Evolutionary conservation across 1,284 basidiomycete species (phyloP).

Genomic region (Grifola frondosa): DNA sequence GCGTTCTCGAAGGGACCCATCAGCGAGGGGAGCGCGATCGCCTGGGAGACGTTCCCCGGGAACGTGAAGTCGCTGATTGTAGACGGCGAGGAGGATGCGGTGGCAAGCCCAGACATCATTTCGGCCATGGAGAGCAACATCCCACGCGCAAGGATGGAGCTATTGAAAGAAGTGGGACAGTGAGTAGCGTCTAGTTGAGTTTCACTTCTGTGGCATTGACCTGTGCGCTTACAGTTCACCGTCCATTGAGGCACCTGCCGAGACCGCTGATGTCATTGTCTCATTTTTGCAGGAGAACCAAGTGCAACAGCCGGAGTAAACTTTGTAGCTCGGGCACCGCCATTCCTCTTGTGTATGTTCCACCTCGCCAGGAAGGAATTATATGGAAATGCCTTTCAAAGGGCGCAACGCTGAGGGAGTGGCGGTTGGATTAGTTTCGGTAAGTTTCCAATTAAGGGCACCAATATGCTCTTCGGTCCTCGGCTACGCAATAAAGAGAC

Average conservation of each 20-base stretch:
- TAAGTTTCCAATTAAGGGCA: no score
- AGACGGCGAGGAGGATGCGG: slow-evolving; percentile 8
- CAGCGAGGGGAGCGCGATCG: neutral
- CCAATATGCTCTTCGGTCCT: no score
- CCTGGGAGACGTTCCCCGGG: slow-evolving; percentile 8
- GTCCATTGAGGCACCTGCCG: slow-evolving; percentile 1
- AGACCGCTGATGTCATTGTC: slow-evolving; percentile 2
- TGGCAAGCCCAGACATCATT: neutral
- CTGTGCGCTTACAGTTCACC: neutral
- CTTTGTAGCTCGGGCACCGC: no score
- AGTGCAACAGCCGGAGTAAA: no score
- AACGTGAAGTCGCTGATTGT: slow-evolving; percentile 7
- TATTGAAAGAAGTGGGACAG: slow-evolving; percentile 2
- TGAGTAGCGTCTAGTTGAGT: slow-evolving; percentile 3
- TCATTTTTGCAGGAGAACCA: neutral
- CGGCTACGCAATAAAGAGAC: no score
- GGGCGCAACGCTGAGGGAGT: no score
- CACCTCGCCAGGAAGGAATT: no score
- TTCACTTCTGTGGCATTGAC: neutral
- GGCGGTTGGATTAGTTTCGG: no score
- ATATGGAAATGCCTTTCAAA: no score
- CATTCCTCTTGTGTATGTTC: no score
- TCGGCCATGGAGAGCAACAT: slow-evolving; percentile 1
- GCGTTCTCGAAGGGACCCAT: slow-evolving; percentile 1
- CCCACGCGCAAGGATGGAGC: neutral